Evolutionary conservation across 345 rosid genomes (phyloP), one percentile per base, ranked within the genome.

Genomic region (Linum tenue): DNA sequence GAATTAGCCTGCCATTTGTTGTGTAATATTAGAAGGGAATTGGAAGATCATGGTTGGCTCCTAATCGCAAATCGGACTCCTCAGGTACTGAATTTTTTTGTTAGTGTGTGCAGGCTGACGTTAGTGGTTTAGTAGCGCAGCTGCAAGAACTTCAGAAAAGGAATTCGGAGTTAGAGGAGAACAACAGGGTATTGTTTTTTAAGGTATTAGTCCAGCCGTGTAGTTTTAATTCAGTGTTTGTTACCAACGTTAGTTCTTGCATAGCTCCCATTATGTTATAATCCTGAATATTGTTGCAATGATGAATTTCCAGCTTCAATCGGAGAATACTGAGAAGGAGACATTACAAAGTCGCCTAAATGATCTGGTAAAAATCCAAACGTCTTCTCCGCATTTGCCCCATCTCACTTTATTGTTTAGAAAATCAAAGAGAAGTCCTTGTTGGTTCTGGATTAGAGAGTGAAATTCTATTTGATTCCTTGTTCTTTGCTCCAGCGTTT

Each of bases 71-170:
- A 15, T 48, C 14, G 0, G 53, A 48, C 14, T 48, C 53, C 12
- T 14, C 51, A 44, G 51, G 31, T 22, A 44, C 51, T 48, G 53
- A 48, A 48, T 48, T 48, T 36, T 70, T 37, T 56, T 56, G 43
- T 65, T 66, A 5, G 57, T 17, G 61, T 48, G 35, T 69, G 83
- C 87, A 94, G 99, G 77, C 81, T 1, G 97, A 94, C 79, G 79
- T 94, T 66, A 85, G 95, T 77, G 84, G 92, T 70, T 78, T 94
- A 69, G 89, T 88, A 60, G 79, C 97, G 60, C 99, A 90, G 78
- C 80, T 94, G 42, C 82, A 87, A 69, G 88, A 90, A 51, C 59
- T 86, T 42, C 99, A 75, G 83, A 82, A 69, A 79, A 86, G 70
- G 80, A 88, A 84, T 80, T 74, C 72, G 1, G 92, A 86, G 41